A percentile compares a stretch with the other conserved stretches of the same genome.
Evolutionary conservation across 2,329 filamentous ascomycete genomes (phyloP).

Genomic region (Monosporascus sp.): DNA sequence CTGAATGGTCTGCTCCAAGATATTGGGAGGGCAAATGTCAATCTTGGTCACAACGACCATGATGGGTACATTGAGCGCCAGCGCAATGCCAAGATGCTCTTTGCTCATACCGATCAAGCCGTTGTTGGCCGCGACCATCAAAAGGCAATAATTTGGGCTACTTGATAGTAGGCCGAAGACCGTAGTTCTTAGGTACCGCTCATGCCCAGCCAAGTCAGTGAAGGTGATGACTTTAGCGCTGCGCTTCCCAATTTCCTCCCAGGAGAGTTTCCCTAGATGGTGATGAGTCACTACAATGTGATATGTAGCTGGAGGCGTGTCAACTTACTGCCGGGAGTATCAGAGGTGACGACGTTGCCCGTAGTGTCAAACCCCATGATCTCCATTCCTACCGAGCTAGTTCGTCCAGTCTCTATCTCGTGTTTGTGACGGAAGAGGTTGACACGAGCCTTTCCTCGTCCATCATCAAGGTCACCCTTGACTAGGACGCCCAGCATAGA

Average conservation of each 20-base stretch:
- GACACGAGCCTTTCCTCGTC: slow-evolving; percentile 85
- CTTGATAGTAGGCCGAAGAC: slow-evolving; percentile 93
- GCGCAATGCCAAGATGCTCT: slow-evolving; percentile 91
- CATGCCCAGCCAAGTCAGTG: slow-evolving; percentile 91
- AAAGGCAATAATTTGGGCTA: slow-evolving; percentile 92
- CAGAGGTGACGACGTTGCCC: slow-evolving; percentile 77
- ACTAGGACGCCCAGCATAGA: slow-evolving; percentile 94
- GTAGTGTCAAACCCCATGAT: slow-evolving; percentile 94
- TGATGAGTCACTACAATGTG: slow-evolving; percentile 8
- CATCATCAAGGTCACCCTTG: slow-evolving; percentile 92
- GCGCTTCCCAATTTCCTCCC: slow-evolving; percentile 95
- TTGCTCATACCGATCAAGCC: slow-evolving; percentile 97
- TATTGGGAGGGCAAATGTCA: slow-evolving; percentile 94
- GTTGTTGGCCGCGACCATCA: slow-evolving; percentile 99
- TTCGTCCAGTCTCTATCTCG: slow-evolving; percentile 91
- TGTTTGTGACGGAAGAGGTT: slow-evolving; percentile 98
- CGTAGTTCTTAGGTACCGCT: slow-evolving; percentile 90
- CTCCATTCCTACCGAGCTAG: slow-evolving; percentile 96
- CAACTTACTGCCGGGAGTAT: slow-evolving; percentile 71
- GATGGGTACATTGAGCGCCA: slow-evolving; percentile 92
- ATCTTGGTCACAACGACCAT: slow-evolving; percentile 99
- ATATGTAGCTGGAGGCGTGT: too few relatives aligned
- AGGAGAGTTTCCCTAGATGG: slow-evolving; percentile 61
- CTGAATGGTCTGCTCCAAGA: slow-evolving; percentile 86
- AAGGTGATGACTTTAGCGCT: slow-evolving; percentile 97